Base-by-base conservation (phyloP, 495 filamentous ascomycete species). In the Emericellopsis terricola region DNA sequence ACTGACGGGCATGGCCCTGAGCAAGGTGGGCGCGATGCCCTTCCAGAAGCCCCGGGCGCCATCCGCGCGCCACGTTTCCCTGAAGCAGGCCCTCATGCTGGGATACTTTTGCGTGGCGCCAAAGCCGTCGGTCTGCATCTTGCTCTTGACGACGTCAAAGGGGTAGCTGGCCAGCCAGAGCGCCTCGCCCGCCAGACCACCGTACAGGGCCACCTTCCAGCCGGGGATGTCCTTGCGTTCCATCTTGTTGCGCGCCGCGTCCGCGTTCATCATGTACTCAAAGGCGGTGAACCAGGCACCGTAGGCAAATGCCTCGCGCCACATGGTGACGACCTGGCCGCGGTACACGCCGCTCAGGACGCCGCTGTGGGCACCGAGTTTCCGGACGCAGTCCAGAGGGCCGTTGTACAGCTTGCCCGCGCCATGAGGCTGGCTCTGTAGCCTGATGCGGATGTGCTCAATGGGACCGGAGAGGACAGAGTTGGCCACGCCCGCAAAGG, bases 51-150 rank as follows among this genome's bases (percentile, higher is more conserved):
- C 91, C 29, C 73, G 59, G 41, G 71, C 39, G 3, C 89, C 89
- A 54, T 93, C 85, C 15, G 55, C 59, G 31, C 68, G 57, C 59
- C 69, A 92, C 16, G 77, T 84, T 70, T 94, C 76, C 42, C 58
- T 63, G 55, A 94, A 92, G 60, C 82, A 89, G 56, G 94, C 84
- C 29, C 73, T 68, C 84, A 93, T 94, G 35, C 56, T 76, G 60
- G 59, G 70, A 56, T 78, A 96, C 47, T 64, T 60, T 68, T 67
- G 70, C 36, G 67, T 53, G 18, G 35, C 28, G 1, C 66, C 65
- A 48, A 94, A 84, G 15, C 81, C 86, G 62, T 97, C 89, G 41
- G 73, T 91, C 69, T 97, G 89, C 87, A 96, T 92, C 72, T 92
- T 94, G 56, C 82, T 92, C 79, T 97, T 97, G 51, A 97, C 59